Conservation (phyloP, 352 stramenopile species). For the Phytophthora cryptogea region DNA sequence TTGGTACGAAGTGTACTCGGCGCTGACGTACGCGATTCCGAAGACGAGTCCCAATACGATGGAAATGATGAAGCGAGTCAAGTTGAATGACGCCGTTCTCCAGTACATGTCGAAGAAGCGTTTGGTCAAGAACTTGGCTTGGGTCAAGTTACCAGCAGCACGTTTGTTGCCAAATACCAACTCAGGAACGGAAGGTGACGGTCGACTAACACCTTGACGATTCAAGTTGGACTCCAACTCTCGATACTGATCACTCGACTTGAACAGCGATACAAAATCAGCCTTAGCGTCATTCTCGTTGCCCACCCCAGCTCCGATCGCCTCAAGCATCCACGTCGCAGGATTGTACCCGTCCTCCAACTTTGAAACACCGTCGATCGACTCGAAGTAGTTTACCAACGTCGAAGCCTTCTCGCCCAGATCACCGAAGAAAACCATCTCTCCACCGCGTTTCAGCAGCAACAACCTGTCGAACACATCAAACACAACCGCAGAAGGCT, state of each 20-base stretch:
- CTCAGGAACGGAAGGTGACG: background rate
- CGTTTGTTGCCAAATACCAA: slow-evolving; percentile 26
- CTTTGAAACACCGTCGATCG: slow-evolving; percentile 40
- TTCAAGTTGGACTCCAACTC: slow-evolving; percentile 7
- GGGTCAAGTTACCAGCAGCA: slow-evolving; percentile 10
- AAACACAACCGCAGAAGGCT: slow-evolving; percentile 50
- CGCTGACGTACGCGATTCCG: slow-evolving; percentile 15
- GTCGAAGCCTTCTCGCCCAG: slow-evolving; percentile 40
- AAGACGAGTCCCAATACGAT: slow-evolving; percentile 19
- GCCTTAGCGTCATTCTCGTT: slow-evolving; percentile 28
- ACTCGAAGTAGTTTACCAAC: slow-evolving; percentile 55
- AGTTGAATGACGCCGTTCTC: slow-evolving; percentile 77
- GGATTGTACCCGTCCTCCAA: slow-evolving; percentile 75
- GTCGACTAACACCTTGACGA: slow-evolving; percentile 10
- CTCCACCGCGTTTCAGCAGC: slow-evolving; percentile 59
- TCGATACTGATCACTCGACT: slow-evolving; percentile 6
- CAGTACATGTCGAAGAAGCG: slow-evolving; percentile 72
- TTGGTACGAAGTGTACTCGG: slow-evolving; percentile 32
- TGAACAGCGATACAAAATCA: slow-evolving; percentile 18
- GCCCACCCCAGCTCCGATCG: slow-evolving; percentile 45
- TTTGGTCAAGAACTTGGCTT: slow-evolving; percentile 47
- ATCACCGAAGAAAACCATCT: slow-evolving; percentile 62
- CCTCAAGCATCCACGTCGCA: slow-evolving; percentile 87
- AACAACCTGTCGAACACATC: slow-evolving; percentile 79
- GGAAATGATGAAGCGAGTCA: slow-evolving; percentile 46